A percentile compares a stretch with the other conserved stretches of the same genome.
Evolutionary conservation across 257 asterid species (phyloP).

Genomic region (Jacaranda mimosifolia): DNA sequence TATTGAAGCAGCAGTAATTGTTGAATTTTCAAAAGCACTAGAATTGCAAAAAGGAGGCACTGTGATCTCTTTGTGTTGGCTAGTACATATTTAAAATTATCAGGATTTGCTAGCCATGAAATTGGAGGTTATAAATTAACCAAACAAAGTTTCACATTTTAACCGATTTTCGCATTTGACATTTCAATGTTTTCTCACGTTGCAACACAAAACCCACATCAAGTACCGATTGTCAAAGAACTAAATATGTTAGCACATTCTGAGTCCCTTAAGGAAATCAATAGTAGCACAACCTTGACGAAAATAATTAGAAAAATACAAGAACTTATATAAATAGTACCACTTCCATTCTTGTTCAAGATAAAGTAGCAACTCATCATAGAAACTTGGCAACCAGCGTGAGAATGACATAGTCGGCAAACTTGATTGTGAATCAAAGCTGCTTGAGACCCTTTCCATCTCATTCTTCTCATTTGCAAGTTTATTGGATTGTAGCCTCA

Average conservation of each 20-base stretch:
- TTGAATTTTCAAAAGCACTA: conserved; percentile 23
- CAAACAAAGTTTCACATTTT: background rate
- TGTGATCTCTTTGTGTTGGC: conserved; percentile 9
- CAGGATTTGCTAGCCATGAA: conserved; percentile 1
- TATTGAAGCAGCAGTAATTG: conserved; percentile 9
- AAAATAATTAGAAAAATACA: background rate
- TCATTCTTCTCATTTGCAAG: conserved; percentile 74
- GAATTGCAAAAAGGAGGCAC: conserved; percentile 23
- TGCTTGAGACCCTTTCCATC: conserved; percentile 55
- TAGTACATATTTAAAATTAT: background rate
- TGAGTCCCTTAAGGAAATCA: conserved; percentile 27
- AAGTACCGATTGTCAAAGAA: conserved; percentile 21
- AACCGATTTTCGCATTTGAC: background rate
- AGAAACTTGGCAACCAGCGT: conserved; percentile 90
- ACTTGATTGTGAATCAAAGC: conserved; percentile 58
- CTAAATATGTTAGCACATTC: conserved; percentile 12
- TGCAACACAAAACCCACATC: conserved; percentile 27
- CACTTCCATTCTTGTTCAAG: conserved; percentile 99
- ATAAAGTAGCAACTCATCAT: conserved; percentile 91
- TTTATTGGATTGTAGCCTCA: conserved; percentile 75
- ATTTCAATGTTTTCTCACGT: conserved; percentile 7
- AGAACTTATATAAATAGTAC: conserved; percentile 47
- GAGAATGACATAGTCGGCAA: conserved; percentile 60
- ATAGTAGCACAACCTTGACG: background rate
- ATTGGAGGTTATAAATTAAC: background rate